Evolutionary conservation across 805 yeast species (phyloP).

Genomic region (Saturnispora kantuleensis): DNA sequence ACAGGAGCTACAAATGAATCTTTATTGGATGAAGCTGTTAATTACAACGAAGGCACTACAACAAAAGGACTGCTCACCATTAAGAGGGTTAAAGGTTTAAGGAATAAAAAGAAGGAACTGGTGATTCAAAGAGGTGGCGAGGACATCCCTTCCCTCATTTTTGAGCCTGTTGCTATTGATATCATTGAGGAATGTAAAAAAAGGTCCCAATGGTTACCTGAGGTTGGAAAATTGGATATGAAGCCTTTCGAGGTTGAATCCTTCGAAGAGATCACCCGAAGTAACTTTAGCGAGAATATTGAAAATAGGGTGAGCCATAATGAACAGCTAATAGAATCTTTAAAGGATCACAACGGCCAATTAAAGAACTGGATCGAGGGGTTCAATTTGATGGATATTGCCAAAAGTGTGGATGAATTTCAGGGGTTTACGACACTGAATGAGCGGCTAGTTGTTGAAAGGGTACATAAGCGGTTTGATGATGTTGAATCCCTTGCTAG

Average conservation of each 20-base stretch:
- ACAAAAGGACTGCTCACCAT: slow-evolving; percentile 24
- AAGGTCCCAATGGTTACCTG: slow-evolving; percentile 9
- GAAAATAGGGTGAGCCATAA: not conserved
- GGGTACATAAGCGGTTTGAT: slow-evolving; percentile 62
- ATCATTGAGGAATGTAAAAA: slow-evolving; percentile 6
- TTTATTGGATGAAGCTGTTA: slow-evolving; percentile 2
- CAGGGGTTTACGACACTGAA: slow-evolving; percentile 18
- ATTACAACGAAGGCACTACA: not conserved
- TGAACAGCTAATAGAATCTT: not conserved
- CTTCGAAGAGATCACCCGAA: not conserved
- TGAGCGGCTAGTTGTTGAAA: slow-evolving; percentile 20
- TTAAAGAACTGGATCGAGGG: slow-evolving; percentile 16
- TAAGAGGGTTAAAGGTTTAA: slow-evolving; percentile 72
- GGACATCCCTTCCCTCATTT: slow-evolving; percentile 3
- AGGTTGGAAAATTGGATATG: not conserved
- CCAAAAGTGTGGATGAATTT: slow-evolving; percentile 29
- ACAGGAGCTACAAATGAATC: not conserved
- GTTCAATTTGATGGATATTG: slow-evolving; percentile 11
- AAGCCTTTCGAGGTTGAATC: not conserved
- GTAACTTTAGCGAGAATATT: not conserved
- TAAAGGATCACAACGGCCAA: slow-evolving; percentile 11
- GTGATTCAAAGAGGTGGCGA: slow-evolving; percentile 5
- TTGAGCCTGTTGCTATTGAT: slow-evolving; percentile 11
- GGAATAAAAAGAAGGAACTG: slow-evolving; percentile 33
- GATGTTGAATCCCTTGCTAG: slow-evolving; percentile 90